A percentile compares a stretch with the other conserved stretches of the same genome.
These are phyloP conservation scores for Aegilops tauschii DNA, from an alignment of 176 grass and related monocot species.

Conservation along the genomic window DNA sequence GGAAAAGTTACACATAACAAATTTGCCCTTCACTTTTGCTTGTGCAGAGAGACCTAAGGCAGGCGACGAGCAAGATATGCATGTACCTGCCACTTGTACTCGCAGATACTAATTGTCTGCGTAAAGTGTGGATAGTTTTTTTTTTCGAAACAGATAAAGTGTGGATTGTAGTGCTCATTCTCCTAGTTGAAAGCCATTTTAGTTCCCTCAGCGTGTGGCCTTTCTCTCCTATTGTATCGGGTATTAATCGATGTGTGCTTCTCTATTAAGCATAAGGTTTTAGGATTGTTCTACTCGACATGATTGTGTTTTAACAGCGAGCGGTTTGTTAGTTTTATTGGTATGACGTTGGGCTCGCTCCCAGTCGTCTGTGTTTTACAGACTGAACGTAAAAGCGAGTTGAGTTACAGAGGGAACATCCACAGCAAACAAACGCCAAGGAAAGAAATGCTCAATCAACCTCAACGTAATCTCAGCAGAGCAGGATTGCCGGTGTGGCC, in stretches of 20 bases:
- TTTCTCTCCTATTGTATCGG: neutral
- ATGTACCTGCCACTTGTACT: neutral
- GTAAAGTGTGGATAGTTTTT: neutral
- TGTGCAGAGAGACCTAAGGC: slow-evolving; percentile 68
- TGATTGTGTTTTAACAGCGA: too few species aligned
- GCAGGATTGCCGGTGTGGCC: too few species aligned
- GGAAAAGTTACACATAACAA: neutral
- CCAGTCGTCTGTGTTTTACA: too few species aligned
- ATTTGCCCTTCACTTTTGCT: neutral
- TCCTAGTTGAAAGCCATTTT: neutral
- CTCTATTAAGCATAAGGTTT: neutral
- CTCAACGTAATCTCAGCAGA: too few species aligned
- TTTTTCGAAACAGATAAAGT: neutral
- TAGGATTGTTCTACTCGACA: too few species aligned
- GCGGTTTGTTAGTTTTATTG: too few species aligned
- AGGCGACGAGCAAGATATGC: neutral
- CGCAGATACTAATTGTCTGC: neutral
- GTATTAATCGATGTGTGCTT: neutral
- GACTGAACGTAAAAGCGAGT: too few species aligned
- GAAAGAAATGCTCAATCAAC: too few species aligned
- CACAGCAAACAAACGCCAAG: too few species aligned
- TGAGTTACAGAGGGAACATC: too few species aligned
- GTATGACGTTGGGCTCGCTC: too few species aligned
- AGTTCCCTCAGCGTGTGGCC: neutral
- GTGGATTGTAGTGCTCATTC: neutral